A percentile compares a stretch with the other conserved stretches of the same genome.
Evolutionary conservation across 345 rosid species (phyloP).

Genomic region (Pistacia vera): DNA sequence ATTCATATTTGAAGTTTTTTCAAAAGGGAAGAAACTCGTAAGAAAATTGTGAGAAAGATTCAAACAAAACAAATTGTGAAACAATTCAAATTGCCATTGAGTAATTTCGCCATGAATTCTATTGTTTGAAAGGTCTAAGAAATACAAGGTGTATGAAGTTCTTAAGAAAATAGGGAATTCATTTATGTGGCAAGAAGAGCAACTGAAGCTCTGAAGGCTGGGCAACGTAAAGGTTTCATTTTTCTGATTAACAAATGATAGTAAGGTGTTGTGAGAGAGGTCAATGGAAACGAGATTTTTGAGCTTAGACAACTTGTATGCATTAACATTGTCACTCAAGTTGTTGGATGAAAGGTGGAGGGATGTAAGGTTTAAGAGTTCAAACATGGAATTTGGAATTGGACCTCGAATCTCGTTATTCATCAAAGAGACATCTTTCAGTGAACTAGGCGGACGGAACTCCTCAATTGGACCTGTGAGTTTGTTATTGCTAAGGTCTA

Average conservation of each 20-base stretch:
- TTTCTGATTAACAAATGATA: neutral
- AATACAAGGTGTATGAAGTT: neutral
- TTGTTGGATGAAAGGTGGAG: neutral
- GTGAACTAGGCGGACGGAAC: neutral
- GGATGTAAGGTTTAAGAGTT: neutral
- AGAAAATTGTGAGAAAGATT: neutral
- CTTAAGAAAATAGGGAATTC: neutral
- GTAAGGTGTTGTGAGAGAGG: neutral
- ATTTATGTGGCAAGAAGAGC: neutral
- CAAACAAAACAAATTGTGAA: neutral
- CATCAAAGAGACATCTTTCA: neutral
- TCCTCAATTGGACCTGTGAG: neutral
- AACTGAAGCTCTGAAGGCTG: neutral
- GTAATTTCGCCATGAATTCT: neutral
- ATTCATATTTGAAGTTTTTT: neutral
- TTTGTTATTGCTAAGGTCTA: slow-evolving; percentile 4
- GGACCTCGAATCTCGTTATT: neutral
- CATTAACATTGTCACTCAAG: neutral
- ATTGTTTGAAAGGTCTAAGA: slow-evolving; percentile 4
- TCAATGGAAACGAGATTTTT: neutral
- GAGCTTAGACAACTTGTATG: neutral
- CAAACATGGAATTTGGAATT: neutral
- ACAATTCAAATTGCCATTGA: neutral
- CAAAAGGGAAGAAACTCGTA: neutral
- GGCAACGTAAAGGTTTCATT: neutral